Base-by-base conservation (phyloP, 2,329 filamentous ascomycete species). In the Teratosphaeria pseudoeucalypti region DNA sequence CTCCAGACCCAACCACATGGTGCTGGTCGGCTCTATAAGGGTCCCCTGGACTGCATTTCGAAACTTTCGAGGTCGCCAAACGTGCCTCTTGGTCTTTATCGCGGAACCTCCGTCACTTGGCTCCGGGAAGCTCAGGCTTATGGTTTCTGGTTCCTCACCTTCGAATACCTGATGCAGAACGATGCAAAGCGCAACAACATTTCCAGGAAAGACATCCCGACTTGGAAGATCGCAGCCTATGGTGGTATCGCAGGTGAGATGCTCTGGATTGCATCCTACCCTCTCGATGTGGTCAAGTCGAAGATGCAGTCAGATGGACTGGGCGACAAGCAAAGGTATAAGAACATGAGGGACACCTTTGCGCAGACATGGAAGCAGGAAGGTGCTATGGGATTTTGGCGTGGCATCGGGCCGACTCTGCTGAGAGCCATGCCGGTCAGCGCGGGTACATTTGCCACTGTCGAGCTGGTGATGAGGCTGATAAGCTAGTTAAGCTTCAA, bases 291-390 rank as follows among this genome's bases (percentile, higher is more conserved):
- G 32, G 77, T 99, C 76, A 99, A 99, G 88, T 96, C 90, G 77
- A 97, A 96, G 84, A 96, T 97, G 92, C 94, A 99, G 82, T 96
- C 88, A 60, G 94, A 99, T 76, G 92, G 89, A 0, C 94, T 96
- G 72, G 90, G 89, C 2, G 74, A 73, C 55, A 77, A 82, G 63
- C 85, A 86, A 78, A 82, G 81, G 72, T 99, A 88, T 77, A 83
- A 78, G 73, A 86, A 79, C 59, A 96, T 96, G 92, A 83, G 87
- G 57, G 89, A 95, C 76, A 95, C 90, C 78, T 95, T 97, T 75
- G 82, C 80, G 61, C 85, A 95, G 80, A 95, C 88, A 1, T 95
- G 83, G 79, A 82, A 81, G 62, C 79, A 77, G 6, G 91, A 95
- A 76, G 94, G 94, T 0, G 70, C 85, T 67, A 78, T 84, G 52